These are phyloP conservation scores for Schwanniomyces occidentalis DNA, from an alignment of 805 yeast genomes.

Conservation along the genomic window DNA sequence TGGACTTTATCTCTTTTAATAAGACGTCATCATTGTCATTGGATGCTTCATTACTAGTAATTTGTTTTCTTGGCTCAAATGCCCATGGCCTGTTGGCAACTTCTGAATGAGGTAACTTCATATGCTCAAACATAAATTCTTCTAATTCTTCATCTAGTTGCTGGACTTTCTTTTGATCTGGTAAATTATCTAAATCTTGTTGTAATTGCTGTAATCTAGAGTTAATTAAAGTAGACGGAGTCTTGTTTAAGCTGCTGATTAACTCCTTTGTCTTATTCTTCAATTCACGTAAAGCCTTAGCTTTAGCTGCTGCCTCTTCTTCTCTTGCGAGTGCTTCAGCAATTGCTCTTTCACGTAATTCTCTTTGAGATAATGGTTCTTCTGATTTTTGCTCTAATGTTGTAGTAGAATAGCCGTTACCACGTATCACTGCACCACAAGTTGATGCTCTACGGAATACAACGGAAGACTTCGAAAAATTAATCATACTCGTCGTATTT, in stretches of 20 bases:
- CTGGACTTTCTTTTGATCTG: constrained; percentile 30
- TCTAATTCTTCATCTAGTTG: constrained; percentile 43
- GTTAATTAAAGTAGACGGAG: constrained; percentile 31
- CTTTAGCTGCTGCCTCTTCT: constrained; percentile 37
- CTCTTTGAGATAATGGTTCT: constrained; percentile 21
- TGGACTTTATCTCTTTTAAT: constrained; percentile 25
- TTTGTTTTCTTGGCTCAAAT: not conserved
- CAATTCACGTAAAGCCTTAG: constrained; percentile 35
- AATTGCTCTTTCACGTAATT: constrained; percentile 39
- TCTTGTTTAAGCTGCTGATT: constrained; percentile 33
- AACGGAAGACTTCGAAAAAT: constrained; percentile 2
- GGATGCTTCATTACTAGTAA: constrained; percentile 1
- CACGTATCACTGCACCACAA: constrained; percentile 1
- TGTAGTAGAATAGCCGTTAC: constrained; percentile 2
- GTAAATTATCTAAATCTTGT: constrained; percentile 26
- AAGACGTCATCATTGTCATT: constrained; percentile 9
- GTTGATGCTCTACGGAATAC: constrained; percentile 1
- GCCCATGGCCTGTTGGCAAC: constrained; percentile 37
- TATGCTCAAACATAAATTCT: constrained; percentile 33
- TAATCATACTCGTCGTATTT: constrained; percentile 3
- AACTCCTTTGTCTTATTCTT: constrained; percentile 24
- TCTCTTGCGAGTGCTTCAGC: constrained; percentile 46
- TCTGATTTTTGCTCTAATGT: constrained; percentile 8
- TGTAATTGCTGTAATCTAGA: constrained; percentile 31
- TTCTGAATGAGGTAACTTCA: constrained; percentile 33